A percentile compares a stretch with the other conserved stretches of the same genome.
These are phyloP conservation scores for Wickerhamiella azyma DNA, from an alignment of 805 yeast species.

Conservation along the genomic window DNA sequence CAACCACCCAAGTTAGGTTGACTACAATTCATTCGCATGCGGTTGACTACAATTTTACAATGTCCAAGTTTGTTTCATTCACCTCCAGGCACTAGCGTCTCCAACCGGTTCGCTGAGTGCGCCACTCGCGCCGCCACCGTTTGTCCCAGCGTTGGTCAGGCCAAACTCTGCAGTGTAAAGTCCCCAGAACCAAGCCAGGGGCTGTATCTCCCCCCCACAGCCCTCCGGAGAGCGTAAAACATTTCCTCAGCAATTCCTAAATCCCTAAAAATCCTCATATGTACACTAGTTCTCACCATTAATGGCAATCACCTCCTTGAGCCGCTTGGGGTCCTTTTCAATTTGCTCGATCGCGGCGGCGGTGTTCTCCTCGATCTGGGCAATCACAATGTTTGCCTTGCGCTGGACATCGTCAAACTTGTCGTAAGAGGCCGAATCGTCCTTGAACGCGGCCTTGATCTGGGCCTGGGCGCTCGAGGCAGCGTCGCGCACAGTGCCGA, in stretches of 20 bases:
- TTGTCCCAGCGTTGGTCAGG: background rate
- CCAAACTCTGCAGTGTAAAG: background rate
- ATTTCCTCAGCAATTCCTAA: too few relatives aligned
- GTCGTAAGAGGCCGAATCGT: background rate
- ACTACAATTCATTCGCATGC: too few relatives aligned
- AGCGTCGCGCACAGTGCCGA: background rate
- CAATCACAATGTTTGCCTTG: background rate
- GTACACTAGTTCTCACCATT: background rate
- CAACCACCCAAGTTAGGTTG: too few relatives aligned
- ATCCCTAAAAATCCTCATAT: background rate
- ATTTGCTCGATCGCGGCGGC: background rate
- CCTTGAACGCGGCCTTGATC: background rate
- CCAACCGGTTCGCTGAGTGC: too few relatives aligned
- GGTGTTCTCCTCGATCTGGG: background rate
- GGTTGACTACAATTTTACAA: too few relatives aligned
- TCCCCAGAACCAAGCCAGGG: too few relatives aligned
- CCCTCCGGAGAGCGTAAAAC: too few relatives aligned
- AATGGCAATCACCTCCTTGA: background rate
- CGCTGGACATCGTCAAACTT: background rate
- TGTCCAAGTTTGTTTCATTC: too few relatives aligned
- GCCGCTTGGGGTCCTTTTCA: background rate
- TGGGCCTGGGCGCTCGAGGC: background rate
- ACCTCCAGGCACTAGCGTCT: too few relatives aligned
- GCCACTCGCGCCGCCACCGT: background rate
- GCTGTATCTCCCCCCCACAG: too few relatives aligned